A percentile compares a stretch with the other conserved stretches of the same genome.
phyloP scores from a whole-genome alignment of 805 yeast genomes.

The Jamesozyma piceae region DNA sequence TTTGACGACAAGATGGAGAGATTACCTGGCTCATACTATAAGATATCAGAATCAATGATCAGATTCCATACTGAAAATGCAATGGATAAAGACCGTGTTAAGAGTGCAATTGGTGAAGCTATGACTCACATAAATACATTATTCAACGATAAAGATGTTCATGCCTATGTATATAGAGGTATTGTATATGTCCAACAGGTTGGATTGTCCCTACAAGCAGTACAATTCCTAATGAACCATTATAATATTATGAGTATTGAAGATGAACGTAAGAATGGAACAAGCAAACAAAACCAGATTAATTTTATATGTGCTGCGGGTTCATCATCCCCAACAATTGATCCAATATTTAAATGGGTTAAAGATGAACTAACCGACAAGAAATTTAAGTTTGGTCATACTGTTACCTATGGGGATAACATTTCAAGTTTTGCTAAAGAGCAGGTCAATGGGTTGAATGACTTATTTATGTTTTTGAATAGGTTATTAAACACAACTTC shows the following conservation, averaged over 20 bases:
- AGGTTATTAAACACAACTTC: constrained; percentile 3
- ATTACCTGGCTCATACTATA: constrained; percentile 67
- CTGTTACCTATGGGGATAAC: constrained; percentile 50
- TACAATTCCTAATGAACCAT: constrained; percentile 41
- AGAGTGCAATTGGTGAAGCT: constrained; percentile 68
- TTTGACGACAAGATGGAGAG: constrained; percentile 48
- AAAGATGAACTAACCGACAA: constrained; percentile 33
- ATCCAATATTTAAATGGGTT: constrained; percentile 50
- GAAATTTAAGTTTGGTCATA: constrained; percentile 38
- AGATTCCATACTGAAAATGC: constrained; percentile 67
- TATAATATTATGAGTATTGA: constrained; percentile 19
- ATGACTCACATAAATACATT: constrained; percentile 76
- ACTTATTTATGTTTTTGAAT: constrained; percentile 44
- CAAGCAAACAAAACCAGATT: constrained; percentile 19
- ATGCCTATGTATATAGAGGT: constrained; percentile 64
- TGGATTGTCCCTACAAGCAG: constrained; percentile 47
- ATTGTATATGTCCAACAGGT: constrained; percentile 64
- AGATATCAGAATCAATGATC: constrained; percentile 66
- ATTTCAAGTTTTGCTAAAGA: constrained; percentile 50
- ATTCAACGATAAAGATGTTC: constrained; percentile 53
- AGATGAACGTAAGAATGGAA: background rate
- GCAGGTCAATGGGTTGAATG: constrained; percentile 61
- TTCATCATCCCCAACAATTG: constrained; percentile 57
- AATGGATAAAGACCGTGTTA: constrained; percentile 51
- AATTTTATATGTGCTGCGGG: constrained; percentile 51